Percentiles rank a stretch among this genome's conserved stretches.
These are phyloP conservation scores for Infundibulicybe gibba DNA, from an alignment of 768 basidiomycete species.

Conservation along the genomic window DNA sequence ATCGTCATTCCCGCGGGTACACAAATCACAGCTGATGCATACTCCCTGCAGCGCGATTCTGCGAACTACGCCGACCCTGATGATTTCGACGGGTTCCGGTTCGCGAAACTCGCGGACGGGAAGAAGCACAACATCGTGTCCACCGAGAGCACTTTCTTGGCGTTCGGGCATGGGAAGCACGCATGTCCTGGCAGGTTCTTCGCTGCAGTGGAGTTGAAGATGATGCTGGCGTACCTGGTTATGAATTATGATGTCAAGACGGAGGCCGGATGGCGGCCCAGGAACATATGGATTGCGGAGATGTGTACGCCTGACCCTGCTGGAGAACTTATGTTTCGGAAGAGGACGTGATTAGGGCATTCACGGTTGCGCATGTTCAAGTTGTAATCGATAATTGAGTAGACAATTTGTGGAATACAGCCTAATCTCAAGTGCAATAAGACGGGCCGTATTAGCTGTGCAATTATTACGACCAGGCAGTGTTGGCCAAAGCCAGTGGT, in stretches of 20 bases:
- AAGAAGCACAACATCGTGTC: conserved; percentile 10
- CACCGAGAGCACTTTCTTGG: conserved; percentile 7
- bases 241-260: conserved; percentile 18
- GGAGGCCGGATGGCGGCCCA: background rate
- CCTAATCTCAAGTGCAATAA: no score
- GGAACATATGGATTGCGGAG: background rate
- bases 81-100: conserved; percentile 18
- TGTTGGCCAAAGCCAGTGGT: no score
- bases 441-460: no score
- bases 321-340: background rate
- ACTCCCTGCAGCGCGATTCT: conserved; percentile 6
- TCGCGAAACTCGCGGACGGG: conserved; percentile 8
- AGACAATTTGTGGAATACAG: no score
- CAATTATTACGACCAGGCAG: no score
- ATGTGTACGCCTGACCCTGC: background rate
- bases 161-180: conserved; percentile 20
- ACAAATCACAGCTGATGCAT: background rate
- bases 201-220: conserved; percentile 15
- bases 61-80: conserved; percentile 9
- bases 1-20: conserved; percentile 11
- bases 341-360: background rate
- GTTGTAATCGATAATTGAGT: no score
- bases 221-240: conserved; percentile 17
- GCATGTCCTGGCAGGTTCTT: conserved; percentile 12
- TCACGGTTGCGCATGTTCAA: no score